Conservation (phyloP, 202 grass and related monocot genomes). For the Panicum hallii region DNA sequence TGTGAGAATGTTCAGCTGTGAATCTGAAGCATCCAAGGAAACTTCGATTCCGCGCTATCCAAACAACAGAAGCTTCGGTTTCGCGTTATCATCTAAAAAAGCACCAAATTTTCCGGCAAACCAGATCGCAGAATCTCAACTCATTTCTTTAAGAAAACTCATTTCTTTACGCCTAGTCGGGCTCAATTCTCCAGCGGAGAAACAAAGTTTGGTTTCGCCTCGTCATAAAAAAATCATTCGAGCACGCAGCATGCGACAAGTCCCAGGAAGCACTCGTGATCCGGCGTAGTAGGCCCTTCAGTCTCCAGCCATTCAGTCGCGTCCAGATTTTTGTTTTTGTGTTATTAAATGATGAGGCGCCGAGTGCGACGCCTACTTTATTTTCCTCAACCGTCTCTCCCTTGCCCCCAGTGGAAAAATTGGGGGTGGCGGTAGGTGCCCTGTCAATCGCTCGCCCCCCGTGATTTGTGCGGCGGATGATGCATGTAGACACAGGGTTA, state of each 20-base stretch:
- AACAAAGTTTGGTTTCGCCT: background rate
- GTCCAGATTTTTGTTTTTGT: background rate
- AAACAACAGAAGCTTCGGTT: background rate
- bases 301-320: background rate
- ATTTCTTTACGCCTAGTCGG: background rate
- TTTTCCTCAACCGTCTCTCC: background rate
- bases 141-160: background rate
- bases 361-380: constrained; percentile 26
- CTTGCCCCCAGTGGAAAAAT: background rate
- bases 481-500: constrained; percentile 25
- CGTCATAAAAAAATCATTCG: background rate
- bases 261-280: background rate
- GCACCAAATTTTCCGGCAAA: background rate
- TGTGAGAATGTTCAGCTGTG: background rate
- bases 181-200: background rate
- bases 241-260: background rate
- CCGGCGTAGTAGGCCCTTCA: background rate
- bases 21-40: background rate
- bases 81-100: too few species aligned
- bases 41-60: background rate
- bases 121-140: background rate
- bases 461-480: constrained; percentile 15
- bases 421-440: constrained; percentile 33
- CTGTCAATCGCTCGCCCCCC: constrained; percentile 42
- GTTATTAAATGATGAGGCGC: background rate